Evolutionary conservation across 192 early-diverging fungal genomes (phyloP), one percentile per base, ranked within the genome.

Genomic region (Coemansia reversa): DNA sequence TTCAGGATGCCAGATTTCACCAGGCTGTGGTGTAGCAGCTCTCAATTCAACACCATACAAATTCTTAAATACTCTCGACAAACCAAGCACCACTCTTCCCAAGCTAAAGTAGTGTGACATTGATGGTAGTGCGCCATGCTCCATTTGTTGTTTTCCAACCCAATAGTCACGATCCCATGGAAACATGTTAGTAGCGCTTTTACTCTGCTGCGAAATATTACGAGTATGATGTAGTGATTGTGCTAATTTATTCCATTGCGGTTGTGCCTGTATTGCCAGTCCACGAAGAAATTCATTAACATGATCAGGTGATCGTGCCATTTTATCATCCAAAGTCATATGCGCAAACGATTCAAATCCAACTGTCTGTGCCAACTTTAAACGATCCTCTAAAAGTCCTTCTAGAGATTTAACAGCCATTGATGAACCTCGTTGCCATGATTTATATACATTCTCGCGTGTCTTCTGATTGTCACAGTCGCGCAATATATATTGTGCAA

Each of bases 1-100:
- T 22, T 95, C 91, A 1, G 85, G 74, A 69, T 96, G 90, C 97
- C 97, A 99, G 1, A 86, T 72, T 72, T 99, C 97, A 25, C 94
- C 93, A 0, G 90, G 86, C 16, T 83, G 59, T 7, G 88, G 82
- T 24, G 67, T 57, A 8, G 84, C 85, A 0, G 93, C 91, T 25
- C 90, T 85, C 49, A 99, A 85, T 23, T 86, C 82, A 20, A 99
- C 84, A 23, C 97, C 95, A 55, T 97, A 99, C 19, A 99, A 81
- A 22, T 85, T 75, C 25, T 86, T 77, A 75, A 97, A 94, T 22
- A 99, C 74, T n/a, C 76, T 75, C 27, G 93, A 97, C 14, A 97
- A 73, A 0, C 95, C 94, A 53, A 92, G 84, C 51, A 99, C 89
- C 0, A 90, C 91, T 0, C 88, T 84, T 9, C 95, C 97, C 3